Evolutionary conservation across 2,329 filamentous ascomycete species (phyloP), one percentile per base, ranked within the genome.

Genomic region (Alternaria metachromatica): DNA sequence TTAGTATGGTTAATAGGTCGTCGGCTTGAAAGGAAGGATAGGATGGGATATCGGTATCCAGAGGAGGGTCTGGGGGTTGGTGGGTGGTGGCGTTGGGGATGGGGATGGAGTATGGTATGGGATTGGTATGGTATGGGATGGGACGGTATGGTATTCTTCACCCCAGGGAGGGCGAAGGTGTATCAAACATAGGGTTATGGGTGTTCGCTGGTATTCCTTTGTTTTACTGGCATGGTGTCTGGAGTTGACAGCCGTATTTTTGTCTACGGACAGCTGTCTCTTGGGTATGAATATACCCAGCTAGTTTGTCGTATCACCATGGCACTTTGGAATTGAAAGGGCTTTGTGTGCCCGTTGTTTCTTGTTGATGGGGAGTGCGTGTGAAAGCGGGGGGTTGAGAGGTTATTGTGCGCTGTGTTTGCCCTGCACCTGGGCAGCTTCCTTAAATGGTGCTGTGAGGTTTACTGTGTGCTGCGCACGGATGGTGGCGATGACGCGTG

Each of bases 1-100:
- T 71, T 76, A 74, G 64, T 41, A 57, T 63, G 49, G 55, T 28
- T 59, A 7, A 48, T 63, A 68, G 64, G 64, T 62, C 62, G 64
- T 62, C 60, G 59, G 66, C 48, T 25, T 68, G 41, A 70, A 41
- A 12, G 15, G 13, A 8, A n/a, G 8, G 18, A 54, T n/a, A 9
- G 15, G 49, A 11, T 5, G n/a, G 53, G 21, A 43, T 7, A 28
- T 21, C 37, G 37, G n/a, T 54, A 5, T 13, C 48, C 48, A 13
- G 8, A 15, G 18, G 28, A 18, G 37, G 37, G 49, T 53, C 20
- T 54, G 15, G 33, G 33, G 15, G 2, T n/a, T 33, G 30, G 30
- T 15, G 23, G 23, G 23, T 6, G 25, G 7, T 9, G 30, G 33
- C 33, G 33, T 37, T 37, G 13, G 33, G 33, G 33, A 37, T 37